Evolutionary conservation across 345 rosid genomes (phyloP), one percentile per base, ranked within the genome.

Genomic region (Arabis alpina): DNA sequence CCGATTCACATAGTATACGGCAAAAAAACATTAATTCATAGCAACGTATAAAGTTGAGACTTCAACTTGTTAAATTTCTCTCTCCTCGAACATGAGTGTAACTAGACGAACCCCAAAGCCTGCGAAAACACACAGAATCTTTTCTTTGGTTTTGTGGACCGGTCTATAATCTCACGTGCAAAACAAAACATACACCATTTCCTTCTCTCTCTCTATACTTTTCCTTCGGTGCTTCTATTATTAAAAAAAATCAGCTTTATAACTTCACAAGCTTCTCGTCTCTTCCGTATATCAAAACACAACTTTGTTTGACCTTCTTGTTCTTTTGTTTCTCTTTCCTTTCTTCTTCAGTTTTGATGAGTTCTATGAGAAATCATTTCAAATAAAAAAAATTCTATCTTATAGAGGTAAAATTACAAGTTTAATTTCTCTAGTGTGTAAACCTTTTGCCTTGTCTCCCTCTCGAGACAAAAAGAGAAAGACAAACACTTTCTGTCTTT

Each of bases 101-200:
- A 75, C 79, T 55, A 63, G 79, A 69, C 79, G 70, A 61, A 75
- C 54, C 25, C 54, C 60, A 69, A 62, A 76, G 79, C 79, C 79
- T 76, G 79, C 75, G 57, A 75, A 69, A 69, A 76, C 70, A 69
- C 64, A 69, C 75, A 76, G 75, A 76, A 76, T 76, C 79, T 76
- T 75, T 76, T 69, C 66, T 56, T 57, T 63, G 75, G 54, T 65
- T 76, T 62, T 63, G 79, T 70, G 79, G 55, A 76, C 79, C 75
- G 79, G 53, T 76, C 75, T 76, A 62, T 36, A 48, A 57, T 76
- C 75, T 76, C 79, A 76, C 79, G 75, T 76, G 79, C 79, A 76
- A 76, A 59, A 66, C 73, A 44, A 49, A 68, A 64, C 66, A 63
- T 56, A 76, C 48, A 63, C 49, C 30, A 69, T 23, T 37, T 48